A percentile compares a stretch with the other conserved stretches of the same genome.
Evolutionary conservation across 352 stramenopile species (phyloP).

Genomic region (Thalassiosira hispida): DNA sequence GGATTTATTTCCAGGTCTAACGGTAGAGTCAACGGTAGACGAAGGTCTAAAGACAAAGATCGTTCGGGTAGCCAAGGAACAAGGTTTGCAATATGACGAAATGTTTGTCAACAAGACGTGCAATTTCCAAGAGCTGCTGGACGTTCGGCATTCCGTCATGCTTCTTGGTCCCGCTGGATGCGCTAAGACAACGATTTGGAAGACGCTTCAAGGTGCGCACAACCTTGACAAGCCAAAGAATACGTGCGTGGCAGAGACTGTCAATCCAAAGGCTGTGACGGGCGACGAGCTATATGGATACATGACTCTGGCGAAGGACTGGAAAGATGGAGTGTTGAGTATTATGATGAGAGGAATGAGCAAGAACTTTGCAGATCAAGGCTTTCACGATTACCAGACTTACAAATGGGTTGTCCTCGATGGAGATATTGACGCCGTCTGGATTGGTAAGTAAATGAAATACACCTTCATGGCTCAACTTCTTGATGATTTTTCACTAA

Average conservation of each 20-base stretch:
- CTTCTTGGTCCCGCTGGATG: slow-evolving; percentile 93
- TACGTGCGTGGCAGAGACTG: slow-evolving; percentile 92
- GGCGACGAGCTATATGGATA: slow-evolving; percentile 94
- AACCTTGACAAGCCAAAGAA: slow-evolving; percentile 89
- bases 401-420: slow-evolving; percentile 90
- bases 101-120: slow-evolving; percentile 95
- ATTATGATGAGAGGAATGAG: slow-evolving; percentile 97
- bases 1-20: slow-evolving; percentile 94
- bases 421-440: slow-evolving; percentile 93
- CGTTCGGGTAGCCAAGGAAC: slow-evolving; percentile 90
- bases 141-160: slow-evolving; percentile 95
- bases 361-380: slow-evolving; percentile 92
- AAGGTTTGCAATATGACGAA: slow-evolving; percentile 92
- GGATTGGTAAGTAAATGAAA: no score
- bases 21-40: slow-evolving; percentile 94
- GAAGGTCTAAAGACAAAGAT: slow-evolving; percentile 91
- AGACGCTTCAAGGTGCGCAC: slow-evolving; percentile 89
- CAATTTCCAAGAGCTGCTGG: slow-evolving; percentile 94
- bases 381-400: slow-evolving; percentile 92
- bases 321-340: slow-evolving; percentile 95
- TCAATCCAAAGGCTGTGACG: slow-evolving; percentile 95
- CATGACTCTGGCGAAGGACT: slow-evolving; percentile 97
- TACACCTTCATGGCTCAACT: no score
- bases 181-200: slow-evolving; percentile 96
- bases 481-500: no score